Conservation (phyloP, 2,329 filamentous ascomycete genomes). For the Botryosphaeria dothidea region DNA sequence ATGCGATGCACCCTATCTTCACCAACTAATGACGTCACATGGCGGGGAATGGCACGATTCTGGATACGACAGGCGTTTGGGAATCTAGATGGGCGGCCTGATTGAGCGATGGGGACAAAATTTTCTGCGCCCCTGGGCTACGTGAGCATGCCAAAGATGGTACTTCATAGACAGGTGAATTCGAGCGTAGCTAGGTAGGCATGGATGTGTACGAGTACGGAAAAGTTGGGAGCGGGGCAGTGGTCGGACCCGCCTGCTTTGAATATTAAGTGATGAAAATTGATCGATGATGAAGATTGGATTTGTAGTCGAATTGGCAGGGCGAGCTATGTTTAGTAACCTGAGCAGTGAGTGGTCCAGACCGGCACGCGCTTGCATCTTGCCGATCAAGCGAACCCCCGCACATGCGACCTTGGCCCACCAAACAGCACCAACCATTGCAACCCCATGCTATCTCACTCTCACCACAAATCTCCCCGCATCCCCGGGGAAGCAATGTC, state of each 20-base stretch:
- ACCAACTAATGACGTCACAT: slow-evolving; percentile 9
- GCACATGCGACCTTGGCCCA: slow-evolving; percentile 14
- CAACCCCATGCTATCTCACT: not conserved
- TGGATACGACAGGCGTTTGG: not conserved
- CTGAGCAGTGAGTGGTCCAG: too few species aligned
- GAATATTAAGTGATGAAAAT: not conserved
- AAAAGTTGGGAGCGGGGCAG: not conserved
- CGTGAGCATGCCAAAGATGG: not conserved
- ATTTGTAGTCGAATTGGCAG: too few species aligned
- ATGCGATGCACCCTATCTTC: slow-evolving; percentile 73
- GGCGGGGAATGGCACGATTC: not conserved
- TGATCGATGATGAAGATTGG: too few species aligned
- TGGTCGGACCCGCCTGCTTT: not conserved
- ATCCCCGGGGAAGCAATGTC: not conserved
- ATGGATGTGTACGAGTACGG: not conserved
- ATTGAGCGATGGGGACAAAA: not conserved
- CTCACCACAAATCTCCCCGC: not conserved
- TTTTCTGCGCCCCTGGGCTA: not conserved
- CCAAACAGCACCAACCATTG: not conserved
- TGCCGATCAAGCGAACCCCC: not conserved
- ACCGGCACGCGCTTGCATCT: not conserved
- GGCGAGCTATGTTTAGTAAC: too few species aligned
- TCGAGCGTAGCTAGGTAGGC: not conserved
- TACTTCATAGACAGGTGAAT: slow-evolving; percentile 6
- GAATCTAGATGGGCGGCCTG: not conserved